Percentiles rank a stretch among this genome's conserved stretches.
phyloP scores from a whole-genome alignment of 352 stramenopile genomes.

The Pythium rishiriense region DNA sequence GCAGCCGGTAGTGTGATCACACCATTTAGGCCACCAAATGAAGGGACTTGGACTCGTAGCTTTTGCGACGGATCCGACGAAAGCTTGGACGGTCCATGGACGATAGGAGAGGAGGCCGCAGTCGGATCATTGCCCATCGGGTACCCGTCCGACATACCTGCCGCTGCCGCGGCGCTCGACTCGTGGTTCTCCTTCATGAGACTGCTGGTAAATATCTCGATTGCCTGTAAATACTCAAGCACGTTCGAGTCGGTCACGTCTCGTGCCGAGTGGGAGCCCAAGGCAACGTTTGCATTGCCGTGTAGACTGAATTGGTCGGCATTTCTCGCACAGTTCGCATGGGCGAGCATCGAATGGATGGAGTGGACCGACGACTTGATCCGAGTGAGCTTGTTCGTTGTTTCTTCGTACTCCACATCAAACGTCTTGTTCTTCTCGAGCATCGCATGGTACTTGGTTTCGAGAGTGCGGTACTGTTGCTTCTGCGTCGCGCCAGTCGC shows the following conservation, averaged over 20 bases:
- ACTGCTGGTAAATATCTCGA: constrained; percentile 70
- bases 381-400: constrained; percentile 45
- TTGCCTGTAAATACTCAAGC: constrained; percentile 74
- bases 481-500: constrained; percentile 60
- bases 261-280: constrained; percentile 34
- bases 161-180: not conserved
- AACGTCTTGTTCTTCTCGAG: constrained; percentile 44
- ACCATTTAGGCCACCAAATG: constrained; percentile 54
- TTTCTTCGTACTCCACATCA: constrained; percentile 61
- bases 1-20: constrained; percentile 50
- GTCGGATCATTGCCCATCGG: not conserved
- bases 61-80: constrained; percentile 55
- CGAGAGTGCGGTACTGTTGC: constrained; percentile 44
- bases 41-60: constrained; percentile 58
- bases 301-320: constrained; percentile 34
- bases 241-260: constrained; percentile 67
- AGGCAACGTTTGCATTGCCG: constrained; percentile 26
- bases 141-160: not conserved
- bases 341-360: constrained; percentile 66
- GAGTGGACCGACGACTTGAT: constrained; percentile 76
- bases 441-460: constrained; percentile 38
- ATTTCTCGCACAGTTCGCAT: constrained; percentile 48
- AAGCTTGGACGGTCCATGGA: constrained; percentile 49
- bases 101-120: constrained; percentile 35
- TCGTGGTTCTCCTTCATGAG: constrained; percentile 54